Base-by-base conservation (phyloP, 176 grass and related monocot species). In the Pharus latifolius region DNA sequence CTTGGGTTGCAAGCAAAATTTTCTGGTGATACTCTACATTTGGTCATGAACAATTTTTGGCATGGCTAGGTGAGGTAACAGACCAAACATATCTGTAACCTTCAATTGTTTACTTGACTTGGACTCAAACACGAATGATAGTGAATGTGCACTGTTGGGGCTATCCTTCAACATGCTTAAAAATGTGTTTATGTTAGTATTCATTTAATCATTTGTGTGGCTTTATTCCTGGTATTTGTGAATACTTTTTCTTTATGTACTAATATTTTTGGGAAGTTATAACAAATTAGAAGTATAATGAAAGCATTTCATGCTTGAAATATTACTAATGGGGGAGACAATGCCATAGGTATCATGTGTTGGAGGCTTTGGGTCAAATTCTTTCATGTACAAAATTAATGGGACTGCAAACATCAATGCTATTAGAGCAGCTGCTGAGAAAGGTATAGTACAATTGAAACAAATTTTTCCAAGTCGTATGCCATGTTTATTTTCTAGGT, bases 401-500 rank as follows among this genome's bases (percentile, higher is more conserved):
- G 93, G 93, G 35, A 92, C 93, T 56, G 83, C 89, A 67, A 97
- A 92, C 76, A 97, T 97, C 60, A 97, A 97, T 23, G 89, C 93
- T 41, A 92, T 97, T 45, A 92, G 75, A 72, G 80, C 83, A 84
- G 93, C 93, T 75, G 73, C 93, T 42, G 83, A 97, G 64, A 79
- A 83, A 92, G 93, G 93, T 97, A 80, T 32, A 41, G 9, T 38
- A 59, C 4, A 31, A 19, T 73, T 45, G 26, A 63, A 69, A 10
- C 7, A 10, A 65, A 13, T 2, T 30, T 34, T 37, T 60, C 7
- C 49, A 44, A 35, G 8, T 49, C 41, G 29, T 10, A 55, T 66
- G 46, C 27, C 24, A 31, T 65, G 28, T 43, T 65, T 45, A 56
- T 20, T 66, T 18, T 61, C 9, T 25, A 10, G 7, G 16, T 63